Base-by-base conservation (phyloP, 108 stramenopile genomes). In the Nitzschia palea region DNA sequence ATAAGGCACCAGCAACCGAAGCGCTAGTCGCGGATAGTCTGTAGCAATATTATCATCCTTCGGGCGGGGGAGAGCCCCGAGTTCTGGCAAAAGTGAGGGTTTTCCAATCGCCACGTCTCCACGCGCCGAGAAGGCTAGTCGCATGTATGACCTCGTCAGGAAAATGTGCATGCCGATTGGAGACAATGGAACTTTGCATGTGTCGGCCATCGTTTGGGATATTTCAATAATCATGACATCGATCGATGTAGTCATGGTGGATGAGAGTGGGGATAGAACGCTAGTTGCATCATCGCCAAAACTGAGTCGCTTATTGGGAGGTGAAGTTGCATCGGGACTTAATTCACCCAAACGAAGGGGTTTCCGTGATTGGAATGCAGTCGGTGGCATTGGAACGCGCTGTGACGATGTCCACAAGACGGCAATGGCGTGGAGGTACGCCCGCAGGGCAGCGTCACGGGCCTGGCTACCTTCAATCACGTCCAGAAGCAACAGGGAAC, bases 1-100 rank as follows among this genome's bases (percentile, higher is more conserved):
- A 31, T 78, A 73, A 23, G 89, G 83, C n/a, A 85, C 73, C 30
- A 94, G 35, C 14, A 94, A 64, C 8, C 89, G 72, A 26, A 94
- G 81, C 22, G 86, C 80, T 35, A 88, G 64, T 2, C 83, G 83
- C 29, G 86, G 80, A 30, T 74, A 68, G 48, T 84, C 83, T 14
- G 64, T 80, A 23, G 71, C 45, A 28, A 57, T 54, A 2, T 45
- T 64, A 20, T 31, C 45, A 33, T 70, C 67, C 25, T 45, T 32
- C 3, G 79, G 68, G 2, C 12, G 31, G 3, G 79, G 79, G 9
- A 80, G 73, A 12, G 56, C 55, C 10, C 65, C 59, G 15, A 80
- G 67, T 43, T 80, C 79, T 3, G 68, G 72, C 47, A 70, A 45
- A 10, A 55, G 55, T 28, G 40, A 33, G 8, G 55, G 55, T 14